These are phyloP conservation scores for Sarocladium strictum DNA, from an alignment of 2,329 filamentous ascomycete genomes.

Conservation along the genomic window DNA sequence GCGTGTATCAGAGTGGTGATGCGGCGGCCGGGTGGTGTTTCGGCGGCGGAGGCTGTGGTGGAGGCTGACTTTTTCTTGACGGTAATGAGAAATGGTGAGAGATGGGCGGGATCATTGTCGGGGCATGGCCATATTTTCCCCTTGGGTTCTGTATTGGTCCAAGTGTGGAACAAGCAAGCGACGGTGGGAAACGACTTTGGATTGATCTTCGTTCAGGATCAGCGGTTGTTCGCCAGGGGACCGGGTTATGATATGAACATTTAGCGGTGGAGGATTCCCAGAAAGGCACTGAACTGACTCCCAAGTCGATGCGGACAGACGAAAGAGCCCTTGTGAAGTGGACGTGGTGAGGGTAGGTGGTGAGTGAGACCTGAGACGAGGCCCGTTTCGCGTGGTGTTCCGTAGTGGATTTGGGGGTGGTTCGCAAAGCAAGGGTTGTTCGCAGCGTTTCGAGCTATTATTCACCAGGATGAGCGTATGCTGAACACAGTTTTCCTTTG, in stretches of 20 bases:
- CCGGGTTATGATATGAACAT: neutral
- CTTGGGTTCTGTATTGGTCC: neutral
- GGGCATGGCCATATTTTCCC: neutral
- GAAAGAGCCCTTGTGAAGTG: neutral
- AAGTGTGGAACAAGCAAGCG: neutral
- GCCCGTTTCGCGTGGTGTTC: slow-evolving; percentile 4
- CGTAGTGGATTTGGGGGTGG: neutral
- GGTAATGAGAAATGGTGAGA: neutral
- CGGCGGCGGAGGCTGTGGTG: neutral
- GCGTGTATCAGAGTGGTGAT: slow-evolving; percentile 6
- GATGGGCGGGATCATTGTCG: neutral
- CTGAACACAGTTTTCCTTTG: too few relatives aligned
- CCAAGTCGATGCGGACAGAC: too few relatives aligned
- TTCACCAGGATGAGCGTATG: neutral
- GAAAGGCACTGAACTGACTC: too few relatives aligned
- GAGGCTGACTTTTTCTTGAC: neutral
- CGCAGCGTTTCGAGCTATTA: neutral
- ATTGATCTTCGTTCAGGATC: slow-evolving; percentile 2
- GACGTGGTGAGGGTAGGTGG: neutral
- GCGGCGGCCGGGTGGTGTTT: slow-evolving; percentile 5
- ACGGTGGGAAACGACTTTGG: slow-evolving; percentile 1
- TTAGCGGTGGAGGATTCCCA: too few relatives aligned
- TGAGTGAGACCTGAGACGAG: slow-evolving; percentile 7
- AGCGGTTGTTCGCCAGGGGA: neutral
- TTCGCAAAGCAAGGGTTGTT: neutral